Evolutionary conservation across 2,329 filamentous ascomycete genomes (phyloP).

Genomic region (Curvularia eragrostidis): DNA sequence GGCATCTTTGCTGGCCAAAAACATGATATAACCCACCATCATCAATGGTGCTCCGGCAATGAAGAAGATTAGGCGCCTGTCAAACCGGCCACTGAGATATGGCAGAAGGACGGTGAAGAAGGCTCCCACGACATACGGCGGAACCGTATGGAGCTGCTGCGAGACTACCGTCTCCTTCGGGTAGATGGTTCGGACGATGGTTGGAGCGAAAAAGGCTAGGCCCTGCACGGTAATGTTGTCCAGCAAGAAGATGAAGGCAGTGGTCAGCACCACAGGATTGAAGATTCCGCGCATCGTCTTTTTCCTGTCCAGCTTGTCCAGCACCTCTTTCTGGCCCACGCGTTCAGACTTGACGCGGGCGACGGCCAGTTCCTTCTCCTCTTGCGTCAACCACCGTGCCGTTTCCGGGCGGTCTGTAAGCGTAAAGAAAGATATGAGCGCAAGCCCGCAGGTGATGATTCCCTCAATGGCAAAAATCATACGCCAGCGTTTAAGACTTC

Average conservation of each 20-base stretch:
- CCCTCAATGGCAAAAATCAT: conserved; percentile 79
- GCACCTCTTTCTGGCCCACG: conserved; percentile 65
- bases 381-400: conserved; percentile 68
- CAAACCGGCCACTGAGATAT: conserved; percentile 66
- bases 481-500: conserved; percentile 64
- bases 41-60: conserved; percentile 66
- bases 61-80: conserved; percentile 67
- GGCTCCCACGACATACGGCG: conserved; percentile 72
- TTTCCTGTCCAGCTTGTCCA: conserved; percentile 66
- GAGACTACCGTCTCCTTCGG: conserved; percentile 62
- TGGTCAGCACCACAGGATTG: conserved; percentile 66
- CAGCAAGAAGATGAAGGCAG: conserved; percentile 66
- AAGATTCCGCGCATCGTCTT: conserved; percentile 69
- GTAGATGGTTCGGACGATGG: conserved; percentile 74
- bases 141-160: conserved; percentile 74
- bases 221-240: conserved; percentile 76
- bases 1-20: conserved; percentile 61
- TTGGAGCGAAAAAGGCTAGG: conserved; percentile 72
- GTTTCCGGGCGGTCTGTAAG: conserved; percentile 73
- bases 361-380: conserved; percentile 71
- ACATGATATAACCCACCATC: conserved; percentile 74
- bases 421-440: conserved; percentile 67
- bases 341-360: conserved; percentile 73
- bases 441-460: conserved; percentile 65
- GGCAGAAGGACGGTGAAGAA: conserved; percentile 71